Evolutionary conservation across 164 flowering plant genomes (phyloP).

Genomic region (Tinospora cordifolia): DNA sequence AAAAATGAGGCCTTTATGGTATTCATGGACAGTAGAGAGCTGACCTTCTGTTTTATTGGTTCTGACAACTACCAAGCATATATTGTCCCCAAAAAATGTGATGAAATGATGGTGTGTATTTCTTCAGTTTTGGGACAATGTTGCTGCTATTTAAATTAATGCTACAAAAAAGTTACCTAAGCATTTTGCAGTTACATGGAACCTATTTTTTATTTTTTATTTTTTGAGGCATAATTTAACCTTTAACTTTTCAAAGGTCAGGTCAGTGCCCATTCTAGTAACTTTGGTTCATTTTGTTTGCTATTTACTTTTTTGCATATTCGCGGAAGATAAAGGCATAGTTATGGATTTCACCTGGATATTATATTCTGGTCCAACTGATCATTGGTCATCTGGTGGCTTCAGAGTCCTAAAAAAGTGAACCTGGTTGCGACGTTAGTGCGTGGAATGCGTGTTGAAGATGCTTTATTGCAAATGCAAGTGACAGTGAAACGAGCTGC

Average conservation of each 20-base stretch:
- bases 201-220: too few species aligned
- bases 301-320: background rate
- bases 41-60: too few species aligned
- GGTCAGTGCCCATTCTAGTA: background rate
- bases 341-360: background rate
- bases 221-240: too few species aligned
- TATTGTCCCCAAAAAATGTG: too few species aligned
- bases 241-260: background rate
- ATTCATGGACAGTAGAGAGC: too few species aligned
- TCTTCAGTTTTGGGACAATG: too few species aligned
- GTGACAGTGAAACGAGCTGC: conserved; percentile 85
- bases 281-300: background rate
- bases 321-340: background rate
- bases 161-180: background rate
- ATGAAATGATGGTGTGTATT: too few species aligned
- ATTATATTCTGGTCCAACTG: background rate
- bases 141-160: too few species aligned
- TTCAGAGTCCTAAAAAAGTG: conserved; percentile 95
- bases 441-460: conserved; percentile 99
- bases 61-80: too few species aligned
- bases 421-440: conserved; percentile 90
- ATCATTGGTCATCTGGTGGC: conserved; percentile 2
- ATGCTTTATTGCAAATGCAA: conserved; percentile 89
- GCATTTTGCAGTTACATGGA: background rate
- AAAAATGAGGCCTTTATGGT: too few species aligned